A percentile compares a stretch with the other conserved stretches of the same genome.
phyloP scores from a whole-genome alignment of 306 rosid genomes.

The Lupinus albus region DNA sequence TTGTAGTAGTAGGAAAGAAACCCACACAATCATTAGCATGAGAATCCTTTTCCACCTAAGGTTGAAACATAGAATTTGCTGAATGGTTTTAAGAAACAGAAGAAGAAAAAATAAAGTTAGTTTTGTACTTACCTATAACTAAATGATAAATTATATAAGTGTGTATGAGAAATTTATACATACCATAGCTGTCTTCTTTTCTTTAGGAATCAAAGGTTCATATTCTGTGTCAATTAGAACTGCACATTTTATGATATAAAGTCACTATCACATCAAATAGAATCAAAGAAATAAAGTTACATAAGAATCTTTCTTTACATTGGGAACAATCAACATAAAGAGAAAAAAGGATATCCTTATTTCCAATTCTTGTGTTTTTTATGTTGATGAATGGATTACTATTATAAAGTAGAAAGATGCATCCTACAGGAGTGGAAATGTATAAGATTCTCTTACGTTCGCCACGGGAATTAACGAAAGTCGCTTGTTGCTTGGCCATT shows the following conservation, averaged over 20 bases:
- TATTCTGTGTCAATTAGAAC: slow-evolving; percentile 68
- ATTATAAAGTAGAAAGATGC: not conserved
- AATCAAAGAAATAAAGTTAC: not conserved
- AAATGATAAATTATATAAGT: not conserved
- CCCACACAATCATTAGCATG: slow-evolving; percentile 65
- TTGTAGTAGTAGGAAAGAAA: slow-evolving; percentile 71
- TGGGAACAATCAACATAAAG: not conserved
- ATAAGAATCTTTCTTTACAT: not conserved
- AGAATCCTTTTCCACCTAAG: slow-evolving; percentile 70
- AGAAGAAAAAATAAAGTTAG: slow-evolving; percentile 12
- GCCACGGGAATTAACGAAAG: slow-evolving; percentile 60
- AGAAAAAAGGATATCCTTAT: not conserved
- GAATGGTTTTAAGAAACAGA: slow-evolving; percentile 21
- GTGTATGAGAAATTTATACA: slow-evolving; percentile 11
- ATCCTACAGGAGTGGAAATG: not conserved
- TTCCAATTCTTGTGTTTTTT: not conserved
- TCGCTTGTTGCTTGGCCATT: slow-evolving; percentile 43
- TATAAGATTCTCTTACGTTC: slow-evolving; percentile 57
- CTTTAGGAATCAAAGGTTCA: slow-evolving; percentile 60
- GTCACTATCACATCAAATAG: not conserved
- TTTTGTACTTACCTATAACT: slow-evolving; percentile 21
- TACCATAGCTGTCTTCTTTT: slow-evolving; percentile 68
- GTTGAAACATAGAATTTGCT: slow-evolving; percentile 73
- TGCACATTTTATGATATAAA: slow-evolving; percentile 44
- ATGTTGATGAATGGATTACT: not conserved